A percentile compares a stretch with the other conserved stretches of the same genome.
These are phyloP conservation scores for Sorghum bicolor DNA, from an alignment of 176 grass and related monocot genomes.

Conservation along the genomic window Sorghum_bicolor_NCBIv3 NC_012871.2:74258001-74258500, in stretches of 20 bases:
- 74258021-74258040: constrained; percentile 34
- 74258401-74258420: constrained; percentile 41
- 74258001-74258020: constrained; percentile 16
- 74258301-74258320: constrained; percentile 46
- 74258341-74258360: constrained; percentile 45
- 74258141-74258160: constrained; percentile 24
- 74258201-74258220: constrained; percentile 59
- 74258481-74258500: not conserved
- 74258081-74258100: not conserved
- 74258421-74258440: constrained; percentile 33
- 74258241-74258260: constrained; percentile 41
- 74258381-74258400: constrained; percentile 38
- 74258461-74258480: constrained; percentile 3
- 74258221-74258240: constrained; percentile 33
- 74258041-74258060: constrained; percentile 38
- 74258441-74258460: constrained; percentile 39
- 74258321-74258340: constrained; percentile 64
- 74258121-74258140: not conserved
- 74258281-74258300: constrained; percentile 42
- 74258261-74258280: constrained; percentile 47
- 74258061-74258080: constrained; percentile 43
- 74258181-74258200: constrained; percentile 37
- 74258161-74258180: constrained; percentile 1
- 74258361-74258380: constrained; percentile 54
- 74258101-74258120: not conserved